Base-by-base conservation (phyloP, 164 flowering plant genomes). In the Berberis vulgaris region DNA sequence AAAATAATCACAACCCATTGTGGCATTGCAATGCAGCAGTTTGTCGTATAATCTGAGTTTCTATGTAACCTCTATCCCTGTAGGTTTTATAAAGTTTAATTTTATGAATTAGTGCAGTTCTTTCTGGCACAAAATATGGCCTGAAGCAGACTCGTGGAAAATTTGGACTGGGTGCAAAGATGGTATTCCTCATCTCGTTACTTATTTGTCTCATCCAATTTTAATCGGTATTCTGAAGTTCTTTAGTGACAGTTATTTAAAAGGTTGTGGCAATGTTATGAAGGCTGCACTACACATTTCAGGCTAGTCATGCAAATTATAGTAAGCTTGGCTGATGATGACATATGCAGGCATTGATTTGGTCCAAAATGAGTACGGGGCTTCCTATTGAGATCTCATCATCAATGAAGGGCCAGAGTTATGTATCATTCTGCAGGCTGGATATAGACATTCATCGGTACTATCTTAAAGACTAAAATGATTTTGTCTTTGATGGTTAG, bases 361-460 rank as follows among this genome's bases (percentile, higher is more conserved):
- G 99, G 99, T 94, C 99, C 68, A 91, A 94, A 74, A 94, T 94
- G 97, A 91, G 97, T 73, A 94, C 97, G 41, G 99, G 99, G 26
- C 91, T 94, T 73, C 99, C 99, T 40, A 94, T 94, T 71, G 99
- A 91, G 78, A 91, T 94, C 62, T 78, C 77, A 42, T 89, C 99
- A 68, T 84, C 97, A 72, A 87, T 91, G 94, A 79, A 49, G 70
- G 76, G 83, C 52, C 97, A 94, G 71, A 84, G 66, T 67, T 91
- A 71, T 70, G 45, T 61, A 8, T 81, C 99, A 41, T 89, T 85
- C 68, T 91, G 99, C 82, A 81, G 88, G 81, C 88, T 94, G 72
- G 99, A 94, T 74, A 94, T 94, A 54, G 96, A 94, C 73, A 94
- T 94, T 73, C 90, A 87, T 66, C 77, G 84, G 99, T 94, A 83